Percentiles rank a stretch among this genome's conserved stretches.
These are phyloP conservation scores for Arachis monticola DNA, from an alignment of 331 rosid species.

Conservation along the genomic window DNA sequence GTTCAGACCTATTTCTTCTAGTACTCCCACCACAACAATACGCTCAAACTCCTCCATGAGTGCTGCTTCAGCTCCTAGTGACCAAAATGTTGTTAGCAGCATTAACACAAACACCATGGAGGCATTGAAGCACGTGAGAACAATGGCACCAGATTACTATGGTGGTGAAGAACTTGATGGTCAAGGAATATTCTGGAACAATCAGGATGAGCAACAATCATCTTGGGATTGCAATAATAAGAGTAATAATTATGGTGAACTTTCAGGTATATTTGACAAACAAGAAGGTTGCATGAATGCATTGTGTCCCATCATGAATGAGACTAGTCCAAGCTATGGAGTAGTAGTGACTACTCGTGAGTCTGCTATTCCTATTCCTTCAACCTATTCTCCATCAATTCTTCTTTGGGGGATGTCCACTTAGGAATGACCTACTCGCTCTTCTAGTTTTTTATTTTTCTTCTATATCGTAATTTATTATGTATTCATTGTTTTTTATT, in stretches of 20 bases:
- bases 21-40: too few relatives aligned
- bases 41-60: conserved; percentile 22
- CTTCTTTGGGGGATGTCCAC: conserved; percentile 67
- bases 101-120: conserved; percentile 40
- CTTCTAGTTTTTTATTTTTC: conserved; percentile 37
- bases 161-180: conserved; percentile 45
- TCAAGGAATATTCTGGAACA: conserved; percentile 51
- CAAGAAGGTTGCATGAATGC: conserved; percentile 53
- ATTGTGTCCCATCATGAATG: conserved; percentile 43
- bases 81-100: conserved; percentile 33
- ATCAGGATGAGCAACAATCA: conserved; percentile 28
- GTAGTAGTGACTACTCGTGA: conserved; percentile 18
- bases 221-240: conserved; percentile 46
- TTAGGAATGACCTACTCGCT: conserved; percentile 54
- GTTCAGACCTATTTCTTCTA: conserved; percentile 66
- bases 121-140: conserved; percentile 35
- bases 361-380: conserved; percentile 49
- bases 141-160: conserved; percentile 14
- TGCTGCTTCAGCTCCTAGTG: conserved; percentile 35
- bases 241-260: conserved; percentile 48
- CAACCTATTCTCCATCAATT: conserved; percentile 52
- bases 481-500: too few relatives aligned
- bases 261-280: conserved; percentile 56
- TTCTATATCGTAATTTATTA: too few relatives aligned
- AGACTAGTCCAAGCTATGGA: conserved; percentile 48